Evolutionary conservation across 306 rosid species (phyloP).

Genomic region (Crotalaria pallida): DNA sequence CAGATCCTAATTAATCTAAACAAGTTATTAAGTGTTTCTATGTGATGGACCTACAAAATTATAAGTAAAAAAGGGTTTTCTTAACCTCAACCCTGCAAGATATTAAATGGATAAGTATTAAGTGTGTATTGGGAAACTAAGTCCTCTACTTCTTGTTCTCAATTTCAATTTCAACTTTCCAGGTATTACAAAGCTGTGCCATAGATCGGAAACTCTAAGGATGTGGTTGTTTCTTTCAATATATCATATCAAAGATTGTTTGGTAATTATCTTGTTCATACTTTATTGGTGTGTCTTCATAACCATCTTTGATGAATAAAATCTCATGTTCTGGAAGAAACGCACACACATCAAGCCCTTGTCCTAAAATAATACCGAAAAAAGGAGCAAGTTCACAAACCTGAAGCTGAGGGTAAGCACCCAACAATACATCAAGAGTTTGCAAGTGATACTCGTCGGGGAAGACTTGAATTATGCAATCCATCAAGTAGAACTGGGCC

Average conservation of each 20-base stretch:
- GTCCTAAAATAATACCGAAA: slow-evolving; percentile 9
- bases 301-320: slow-evolving; percentile 17
- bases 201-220: background rate
- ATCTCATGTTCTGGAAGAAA: background rate
- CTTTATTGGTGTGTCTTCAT: background rate
- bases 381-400: slow-evolving; percentile 31
- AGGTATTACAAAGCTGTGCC: background rate
- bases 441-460: slow-evolving; percentile 98
- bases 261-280: slow-evolving; percentile 1
- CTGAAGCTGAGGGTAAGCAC: slow-evolving; percentile 99
- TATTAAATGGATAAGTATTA: too few species aligned
- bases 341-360: background rate
- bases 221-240: background rate
- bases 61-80: background rate
- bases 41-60: background rate
- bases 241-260: background rate
- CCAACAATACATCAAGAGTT: slow-evolving; percentile 81
- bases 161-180: background rate
- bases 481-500: slow-evolving; percentile 92
- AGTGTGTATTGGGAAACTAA: too few species aligned
- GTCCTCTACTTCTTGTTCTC: too few species aligned
- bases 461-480: slow-evolving; percentile 97
- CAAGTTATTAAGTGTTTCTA: background rate
- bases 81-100: too few species aligned
- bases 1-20: background rate